Evolutionary conservation across 31 red algal species (phyloP), one percentile per base, ranked within the genome.

Genomic region (Endocladia muricata): DNA sequence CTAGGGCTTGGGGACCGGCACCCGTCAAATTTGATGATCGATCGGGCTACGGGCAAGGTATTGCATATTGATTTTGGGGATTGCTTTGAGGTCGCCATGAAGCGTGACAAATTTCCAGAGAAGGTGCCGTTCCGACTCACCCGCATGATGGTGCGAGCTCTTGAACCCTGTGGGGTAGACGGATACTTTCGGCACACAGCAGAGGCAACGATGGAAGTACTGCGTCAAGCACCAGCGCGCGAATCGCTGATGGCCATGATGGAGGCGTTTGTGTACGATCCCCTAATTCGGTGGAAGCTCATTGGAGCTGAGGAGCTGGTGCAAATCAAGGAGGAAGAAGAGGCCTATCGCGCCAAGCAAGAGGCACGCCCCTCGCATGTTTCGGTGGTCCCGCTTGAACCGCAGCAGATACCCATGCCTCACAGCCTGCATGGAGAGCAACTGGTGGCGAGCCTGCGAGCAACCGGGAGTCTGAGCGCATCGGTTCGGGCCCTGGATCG

Each of bases 1-100:
- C 74, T 99, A 23, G 96, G 96, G 37, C 82, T 99, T 38, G 96
- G 96, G 30, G 96, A 99, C 57, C 92, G 96, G 1, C 96, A 99
- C 44, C 96, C 92, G 1, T 89, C 82, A 17, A 99, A 99, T 68
- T 55, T 99, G 7, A 94, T 99, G 91, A 85, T 99, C 32, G 88
- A 94, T 68, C 55, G 91, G 37, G 62, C 44, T 1, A 93, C 92
- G 29, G 96, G 96, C 41, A 91, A 90, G 61, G 70, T 99, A 1
- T 81, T 99, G 43, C 96, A 94, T 62, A 99, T 99, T 51, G 96
- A 99, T 68, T 91, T 95, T 47, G 96, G 96, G n/a, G 96, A 94
- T 55, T 99, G 96, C 69, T 99, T 94, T 40, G 96, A 99, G 71
- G 92, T 92, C 43, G 96, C 96, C 2, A 90, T 87, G 89, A 86